Evolutionary conservation across 306 rosid species (phyloP), one percentile per base, ranked within the genome.

Genomic region (Prinsepia uniflora): DNA sequence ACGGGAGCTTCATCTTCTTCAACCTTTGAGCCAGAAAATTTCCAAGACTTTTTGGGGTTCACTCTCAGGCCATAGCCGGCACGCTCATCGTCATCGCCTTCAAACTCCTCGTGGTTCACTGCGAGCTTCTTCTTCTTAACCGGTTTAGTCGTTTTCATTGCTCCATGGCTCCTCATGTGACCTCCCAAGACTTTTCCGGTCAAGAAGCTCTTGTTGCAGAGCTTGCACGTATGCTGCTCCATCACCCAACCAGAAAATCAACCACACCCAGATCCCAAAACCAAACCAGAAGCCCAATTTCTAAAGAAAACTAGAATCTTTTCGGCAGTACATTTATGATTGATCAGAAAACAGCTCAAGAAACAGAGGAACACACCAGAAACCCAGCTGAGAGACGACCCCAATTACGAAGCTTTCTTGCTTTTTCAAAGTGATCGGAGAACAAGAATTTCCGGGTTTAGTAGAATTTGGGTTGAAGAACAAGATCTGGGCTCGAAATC

Each of bases 121-220:
- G 62, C 69, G 67, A 45, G 67, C 52, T 68, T 71, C 13, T 52
- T 67, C 52, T 68, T 71, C 13, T 52, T 67, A 52, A 55, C 59
- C 3, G 62, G 17, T 65, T 79, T 61, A 10, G 68, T 24, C 4
- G 80, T 47, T 11, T 80, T 86, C 48, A 78, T 72, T 22, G 24
- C 19, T 13, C 43, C 43, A 74, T 85, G 89, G n/a, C 80, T 45
- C 54, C 83, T 82, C 89, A 78, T 78, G 66, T 78, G 87, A 65
- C 87, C 90, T 59, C 85, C 82, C 75, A 86, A 69, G 60, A 78
- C 90, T 57, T 59, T 81, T 15, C 90, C 84, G 43, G 73, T 86
- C 54, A 50, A 14, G 76, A 79, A 86, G 44, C 79, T 76, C 79
- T 78, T 61, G 61, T 72, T 50, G 75, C 87, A 83, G 70, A 71